Evolutionary conservation across 2,329 filamentous ascomycete genomes (phyloP).

Genomic region (Colletotrichum gloeosporioides): DNA sequence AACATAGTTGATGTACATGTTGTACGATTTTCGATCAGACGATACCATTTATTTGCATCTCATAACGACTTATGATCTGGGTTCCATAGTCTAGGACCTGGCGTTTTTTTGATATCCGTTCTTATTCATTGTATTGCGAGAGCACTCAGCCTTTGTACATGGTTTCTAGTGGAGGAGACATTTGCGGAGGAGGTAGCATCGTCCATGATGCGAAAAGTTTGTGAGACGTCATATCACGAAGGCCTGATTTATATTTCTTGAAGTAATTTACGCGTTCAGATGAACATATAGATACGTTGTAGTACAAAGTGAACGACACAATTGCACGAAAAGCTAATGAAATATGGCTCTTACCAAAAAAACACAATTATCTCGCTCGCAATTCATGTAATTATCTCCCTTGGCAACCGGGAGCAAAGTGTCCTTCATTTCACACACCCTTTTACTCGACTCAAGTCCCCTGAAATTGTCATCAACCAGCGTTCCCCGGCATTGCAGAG

Average conservation of each 20-base stretch:
- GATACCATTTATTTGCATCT: conserved; percentile 19
- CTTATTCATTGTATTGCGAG: conserved; percentile 6
- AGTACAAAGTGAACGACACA: conserved; percentile 4
- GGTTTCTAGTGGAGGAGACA: neutral
- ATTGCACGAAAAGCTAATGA: conserved; percentile 3
- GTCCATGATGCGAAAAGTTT: neutral
- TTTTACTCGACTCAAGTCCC: neutral
- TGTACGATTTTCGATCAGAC: conserved; percentile 20
- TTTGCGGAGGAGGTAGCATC: neutral
- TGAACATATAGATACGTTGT: conserved; percentile 17
- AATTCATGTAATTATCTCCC: neutral
- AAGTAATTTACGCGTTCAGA: neutral
- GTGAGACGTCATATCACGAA: neutral
- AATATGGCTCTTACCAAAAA: neutral
- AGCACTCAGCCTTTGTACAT: neutral
- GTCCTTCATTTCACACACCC: neutral
- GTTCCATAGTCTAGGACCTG: conserved; percentile 3
- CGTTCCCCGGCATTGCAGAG: neutral
- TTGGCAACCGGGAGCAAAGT: neutral
- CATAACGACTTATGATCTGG: conserved; percentile 22
- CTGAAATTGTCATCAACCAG: neutral
- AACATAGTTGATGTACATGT: conserved; percentile 8
- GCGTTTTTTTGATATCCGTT: conserved; percentile 20
- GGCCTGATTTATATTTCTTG: neutral
- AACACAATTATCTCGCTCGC: neutral